A percentile compares a stretch with the other conserved stretches of the same genome.
These are phyloP conservation scores for Rubroshorea leprosula DNA, from an alignment of 345 rosid species.

Conservation along the genomic window DNA sequence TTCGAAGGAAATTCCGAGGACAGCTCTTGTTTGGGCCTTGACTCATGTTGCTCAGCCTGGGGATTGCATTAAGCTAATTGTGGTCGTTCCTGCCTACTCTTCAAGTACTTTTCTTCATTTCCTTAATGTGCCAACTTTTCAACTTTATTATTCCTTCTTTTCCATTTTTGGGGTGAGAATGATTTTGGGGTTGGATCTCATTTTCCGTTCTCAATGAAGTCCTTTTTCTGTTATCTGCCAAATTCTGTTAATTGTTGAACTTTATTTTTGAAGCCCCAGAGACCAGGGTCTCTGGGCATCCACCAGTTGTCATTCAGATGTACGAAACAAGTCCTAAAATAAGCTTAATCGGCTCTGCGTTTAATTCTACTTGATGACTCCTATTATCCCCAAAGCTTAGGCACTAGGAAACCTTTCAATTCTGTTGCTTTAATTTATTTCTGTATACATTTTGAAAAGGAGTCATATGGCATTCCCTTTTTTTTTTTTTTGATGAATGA, in stretches of 20 bases:
- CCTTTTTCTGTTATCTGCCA: too few relatives aligned
- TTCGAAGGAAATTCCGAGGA: slow-evolving; percentile 77
- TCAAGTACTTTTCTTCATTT: slow-evolving; percentile 38
- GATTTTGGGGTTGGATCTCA: neutral
- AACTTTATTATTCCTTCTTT: slow-evolving; percentile 7
- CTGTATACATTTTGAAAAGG: neutral
- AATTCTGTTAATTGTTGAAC: too few relatives aligned
- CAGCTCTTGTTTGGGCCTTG: slow-evolving; percentile 80
- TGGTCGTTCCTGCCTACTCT: slow-evolving; percentile 64
- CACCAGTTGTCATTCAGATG: too few relatives aligned
- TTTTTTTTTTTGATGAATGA: too few relatives aligned
- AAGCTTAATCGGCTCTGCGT: neutral
- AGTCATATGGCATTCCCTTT: neutral
- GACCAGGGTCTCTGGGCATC: too few relatives aligned
- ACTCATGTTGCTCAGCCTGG: slow-evolving; percentile 94
- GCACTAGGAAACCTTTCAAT: too few relatives aligned
- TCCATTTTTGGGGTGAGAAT: neutral
- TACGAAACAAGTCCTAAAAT: too few relatives aligned
- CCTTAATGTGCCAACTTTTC: neutral
- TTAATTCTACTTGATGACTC: neutral
- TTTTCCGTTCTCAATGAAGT: too few relatives aligned
- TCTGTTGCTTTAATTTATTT: neutral
- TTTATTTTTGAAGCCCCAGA: too few relatives aligned
- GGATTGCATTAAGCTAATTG: slow-evolving; percentile 77
- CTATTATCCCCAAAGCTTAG: too few relatives aligned